phyloP scores from a whole-genome alignment of 1,284 basidiomycete genomes.

The Ustilago curta region DNA sequence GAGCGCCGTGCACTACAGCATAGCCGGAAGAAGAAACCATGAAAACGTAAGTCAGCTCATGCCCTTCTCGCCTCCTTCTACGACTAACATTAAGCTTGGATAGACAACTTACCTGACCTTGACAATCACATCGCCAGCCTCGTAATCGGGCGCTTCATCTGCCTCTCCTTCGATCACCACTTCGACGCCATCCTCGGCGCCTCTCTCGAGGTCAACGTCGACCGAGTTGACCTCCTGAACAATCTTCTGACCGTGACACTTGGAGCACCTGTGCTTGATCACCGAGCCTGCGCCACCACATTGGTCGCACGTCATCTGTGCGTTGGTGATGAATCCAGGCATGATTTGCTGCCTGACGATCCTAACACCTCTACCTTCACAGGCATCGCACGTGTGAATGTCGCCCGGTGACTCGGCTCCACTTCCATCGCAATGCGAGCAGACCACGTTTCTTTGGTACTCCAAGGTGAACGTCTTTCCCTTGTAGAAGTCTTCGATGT shows the following conservation, averaged over 20 bases:
- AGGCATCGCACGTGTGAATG: conserved; percentile 63
- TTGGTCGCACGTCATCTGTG: conserved; percentile 61
- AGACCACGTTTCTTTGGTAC: conserved; percentile 63
- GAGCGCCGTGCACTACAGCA: conserved; percentile 31
- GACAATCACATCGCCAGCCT: conserved; percentile 66
- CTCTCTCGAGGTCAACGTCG: conserved; percentile 63
- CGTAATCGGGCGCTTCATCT: conserved; percentile 65
- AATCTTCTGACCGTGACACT: conserved; percentile 63
- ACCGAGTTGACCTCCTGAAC: conserved; percentile 57
- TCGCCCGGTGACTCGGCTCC: conserved; percentile 63
- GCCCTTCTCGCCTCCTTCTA: neutral
- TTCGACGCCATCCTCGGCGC: conserved; percentile 61
- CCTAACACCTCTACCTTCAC: conserved; percentile 61
- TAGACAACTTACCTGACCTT: conserved; percentile 46
- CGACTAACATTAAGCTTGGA: neutral
- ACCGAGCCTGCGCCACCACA: conserved; percentile 62
- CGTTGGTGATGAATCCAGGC: conserved; percentile 67
- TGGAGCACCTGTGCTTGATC: conserved; percentile 58
- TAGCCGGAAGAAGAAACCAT: neutral
- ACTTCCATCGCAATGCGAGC: conserved; percentile 64
- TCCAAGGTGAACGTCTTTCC: conserved; percentile 59
- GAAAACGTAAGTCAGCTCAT: neutral
- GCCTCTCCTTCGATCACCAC: conserved; percentile 62
- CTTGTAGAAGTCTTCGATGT: conserved; percentile 62
- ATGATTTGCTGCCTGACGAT: conserved; percentile 68